These are phyloP conservation scores for Brettanomyces nanus DNA, from an alignment of 805 yeast genomes.

Conservation along the genomic window DNA sequence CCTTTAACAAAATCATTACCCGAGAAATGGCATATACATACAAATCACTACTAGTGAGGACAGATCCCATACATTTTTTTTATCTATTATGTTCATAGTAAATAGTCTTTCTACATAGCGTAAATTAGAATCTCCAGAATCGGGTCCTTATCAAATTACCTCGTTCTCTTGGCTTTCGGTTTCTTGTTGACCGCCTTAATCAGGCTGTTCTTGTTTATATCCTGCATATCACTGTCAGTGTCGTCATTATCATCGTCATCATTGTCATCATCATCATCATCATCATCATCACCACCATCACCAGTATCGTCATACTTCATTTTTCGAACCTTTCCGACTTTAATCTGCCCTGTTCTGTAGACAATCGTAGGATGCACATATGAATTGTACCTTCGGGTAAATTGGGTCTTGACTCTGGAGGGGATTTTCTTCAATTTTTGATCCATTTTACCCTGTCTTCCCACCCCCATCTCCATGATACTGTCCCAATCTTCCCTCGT, in stretches of 20 bases:
- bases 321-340: slow-evolving; percentile 22
- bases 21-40: too few relatives aligned
- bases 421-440: slow-evolving; percentile 52
- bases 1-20: too few relatives aligned
- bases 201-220: slow-evolving; percentile 52
- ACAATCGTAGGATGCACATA: slow-evolving; percentile 78
- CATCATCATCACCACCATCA: slow-evolving; percentile 60
- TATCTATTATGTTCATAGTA: too few relatives aligned
- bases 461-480: slow-evolving; percentile 76
- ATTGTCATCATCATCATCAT: slow-evolving; percentile 29
- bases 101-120: too few relatives aligned
- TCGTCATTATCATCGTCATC: slow-evolving; percentile 31
- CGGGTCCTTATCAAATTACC: too few relatives aligned
- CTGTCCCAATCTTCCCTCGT: slow-evolving; percentile 92
- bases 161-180: neutral
- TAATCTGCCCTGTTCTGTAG: slow-evolving; percentile 60
- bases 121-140: too few relatives aligned
- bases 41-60: too few relatives aligned
- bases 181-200: slow-evolving; percentile 38
- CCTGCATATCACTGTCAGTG: slow-evolving; percentile 36
- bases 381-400: slow-evolving; percentile 78
- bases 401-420: slow-evolving; percentile 72
- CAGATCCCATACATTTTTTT: too few relatives aligned
- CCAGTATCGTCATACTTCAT: slow-evolving; percentile 41
- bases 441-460: slow-evolving; percentile 36